Conservation (phyloP, 2,329 filamentous ascomycete species). For the Drechslerella dactyloides region DNA sequence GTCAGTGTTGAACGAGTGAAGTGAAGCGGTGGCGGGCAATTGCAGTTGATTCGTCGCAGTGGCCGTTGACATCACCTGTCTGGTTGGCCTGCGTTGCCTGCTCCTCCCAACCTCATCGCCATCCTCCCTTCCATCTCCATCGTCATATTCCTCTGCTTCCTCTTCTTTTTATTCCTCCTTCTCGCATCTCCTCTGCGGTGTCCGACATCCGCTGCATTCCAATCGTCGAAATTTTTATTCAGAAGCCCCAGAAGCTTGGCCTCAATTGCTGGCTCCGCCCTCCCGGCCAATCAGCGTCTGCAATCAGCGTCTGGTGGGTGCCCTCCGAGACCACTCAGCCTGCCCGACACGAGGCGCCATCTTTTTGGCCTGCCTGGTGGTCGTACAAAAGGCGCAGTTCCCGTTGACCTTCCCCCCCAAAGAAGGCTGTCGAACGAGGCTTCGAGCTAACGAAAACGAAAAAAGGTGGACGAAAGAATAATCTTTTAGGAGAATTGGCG, state of each 20-base stretch:
- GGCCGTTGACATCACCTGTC: not conserved
- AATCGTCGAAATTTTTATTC: slow-evolving; percentile 35
- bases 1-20: not conserved
- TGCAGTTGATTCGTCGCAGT: not conserved
- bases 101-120: slow-evolving; percentile 3
- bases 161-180: not conserved
- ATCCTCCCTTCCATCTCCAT: not conserved
- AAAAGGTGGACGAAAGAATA: not conserved
- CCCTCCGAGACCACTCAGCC: slow-evolving; percentile 12
- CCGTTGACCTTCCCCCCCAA: not conserved
- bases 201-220: slow-evolving; percentile 24
- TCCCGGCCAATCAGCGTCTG: slow-evolving; percentile 33
- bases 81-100: not conserved
- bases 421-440: not conserved
- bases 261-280: slow-evolving; percentile 20
- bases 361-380: not conserved
- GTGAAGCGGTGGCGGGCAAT: not conserved
- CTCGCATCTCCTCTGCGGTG: not conserved
- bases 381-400: slow-evolving; percentile 8
- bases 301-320: not conserved
- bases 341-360: not conserved
- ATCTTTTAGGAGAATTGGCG: not conserved
- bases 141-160: not conserved
- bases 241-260: slow-evolving; percentile 5
- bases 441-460: not conserved